Conservation (phyloP, 345 rosid genomes). For the Ceriops decandra region DNA sequence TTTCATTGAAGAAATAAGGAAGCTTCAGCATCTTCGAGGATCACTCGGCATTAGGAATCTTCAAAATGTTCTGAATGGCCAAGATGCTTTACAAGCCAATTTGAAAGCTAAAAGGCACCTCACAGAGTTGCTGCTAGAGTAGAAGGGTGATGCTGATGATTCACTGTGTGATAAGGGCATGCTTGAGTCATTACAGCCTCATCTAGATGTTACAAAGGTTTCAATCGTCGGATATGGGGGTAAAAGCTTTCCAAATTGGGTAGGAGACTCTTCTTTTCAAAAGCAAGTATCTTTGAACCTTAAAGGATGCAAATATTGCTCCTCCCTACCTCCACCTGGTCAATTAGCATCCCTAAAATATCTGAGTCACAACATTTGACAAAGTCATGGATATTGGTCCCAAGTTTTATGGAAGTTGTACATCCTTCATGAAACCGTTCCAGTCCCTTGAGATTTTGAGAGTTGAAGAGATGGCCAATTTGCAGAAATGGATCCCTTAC, state of each 20-base stretch:
- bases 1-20: not conserved
- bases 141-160: not conserved
- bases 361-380: not conserved
- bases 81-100: not conserved
- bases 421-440: not conserved
- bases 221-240: not conserved
- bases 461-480: not conserved
- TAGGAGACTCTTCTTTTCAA: not conserved
- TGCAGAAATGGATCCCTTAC: conserved; percentile 5
- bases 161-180: not conserved
- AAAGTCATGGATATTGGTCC: not conserved
- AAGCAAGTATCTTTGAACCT: not conserved
- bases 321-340: not conserved
- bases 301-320: not conserved
- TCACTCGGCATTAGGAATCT: not conserved
- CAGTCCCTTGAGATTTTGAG: not conserved
- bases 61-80: conserved; percentile 1
- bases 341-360: not conserved
- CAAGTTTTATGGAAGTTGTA: not conserved
- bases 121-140: not conserved
- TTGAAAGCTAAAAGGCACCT: not conserved
- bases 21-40: not conserved
- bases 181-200: not conserved
- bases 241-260: conserved; percentile 3
- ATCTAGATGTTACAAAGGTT: not conserved